Evolutionary conservation across 148 eudicot genomes (phyloP).

Genomic region (Salicornia ramosissima): DNA sequence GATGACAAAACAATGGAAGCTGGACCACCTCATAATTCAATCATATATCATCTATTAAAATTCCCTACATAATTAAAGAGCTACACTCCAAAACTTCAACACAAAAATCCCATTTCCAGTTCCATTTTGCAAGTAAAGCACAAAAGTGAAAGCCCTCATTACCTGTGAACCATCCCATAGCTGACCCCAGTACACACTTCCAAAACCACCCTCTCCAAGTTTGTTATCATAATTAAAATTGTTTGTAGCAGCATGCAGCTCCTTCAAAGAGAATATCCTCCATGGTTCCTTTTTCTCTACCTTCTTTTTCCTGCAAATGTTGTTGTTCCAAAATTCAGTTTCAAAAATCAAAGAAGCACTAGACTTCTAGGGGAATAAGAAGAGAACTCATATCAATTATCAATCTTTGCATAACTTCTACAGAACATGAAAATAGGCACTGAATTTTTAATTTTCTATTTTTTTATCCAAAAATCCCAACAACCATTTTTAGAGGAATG

Average conservation of each 20-base stretch:
- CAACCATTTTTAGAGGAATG: too few relatives aligned
- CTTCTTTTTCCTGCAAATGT: slow-evolving; percentile 51
- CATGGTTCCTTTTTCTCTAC: slow-evolving; percentile 55
- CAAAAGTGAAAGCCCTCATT: slow-evolving; percentile 8
- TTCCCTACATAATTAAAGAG: background rate
- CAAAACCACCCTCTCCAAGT: slow-evolving; percentile 97
- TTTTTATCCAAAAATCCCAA: too few relatives aligned
- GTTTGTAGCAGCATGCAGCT: slow-evolving; percentile 86
- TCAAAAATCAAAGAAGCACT: background rate
- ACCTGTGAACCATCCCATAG: slow-evolving; percentile 99
- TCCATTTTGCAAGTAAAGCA: background rate
- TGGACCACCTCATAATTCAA: background rate
- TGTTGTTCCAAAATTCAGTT: background rate
- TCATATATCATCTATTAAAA: background rate
- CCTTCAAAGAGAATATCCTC: slow-evolving; percentile 91
- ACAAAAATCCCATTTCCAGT: background rate
- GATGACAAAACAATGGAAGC: too few relatives aligned
- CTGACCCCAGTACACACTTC: slow-evolving; percentile 98
- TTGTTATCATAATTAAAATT: slow-evolving; percentile 90
- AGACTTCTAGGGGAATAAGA: background rate
- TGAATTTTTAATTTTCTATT: too few relatives aligned
- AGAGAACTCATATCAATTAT: background rate
- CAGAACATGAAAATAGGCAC: background rate
- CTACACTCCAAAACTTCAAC: background rate
- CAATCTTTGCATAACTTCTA: background rate